Evolutionary conservation across 2,329 filamentous ascomycete species (phyloP), one percentile per base, ranked within the genome.

Genomic region (Colletotrichum spinosum): DNA sequence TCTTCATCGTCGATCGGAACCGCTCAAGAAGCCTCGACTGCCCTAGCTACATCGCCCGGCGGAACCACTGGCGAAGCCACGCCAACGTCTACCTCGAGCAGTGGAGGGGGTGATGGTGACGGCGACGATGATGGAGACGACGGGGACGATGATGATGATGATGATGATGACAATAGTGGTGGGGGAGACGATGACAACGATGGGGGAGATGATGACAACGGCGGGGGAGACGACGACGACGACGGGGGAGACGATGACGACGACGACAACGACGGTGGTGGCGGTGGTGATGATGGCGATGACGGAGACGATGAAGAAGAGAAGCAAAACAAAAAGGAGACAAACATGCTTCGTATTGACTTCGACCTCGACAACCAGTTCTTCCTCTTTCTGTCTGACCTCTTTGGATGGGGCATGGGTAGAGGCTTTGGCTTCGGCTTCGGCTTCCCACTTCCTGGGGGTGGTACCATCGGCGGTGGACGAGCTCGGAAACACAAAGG

Each of bases 321-420:
- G 4, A 13, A 57, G 4, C 46, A 53, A 2, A 34, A 67, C 8
- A 52, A 17, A 9, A 52, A 49, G 10, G 33, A 50, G 45, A 25
- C 35, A 34, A 39, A 53, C 39, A 25, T 25, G 25, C 37, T 64
- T 17, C 45, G 54, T 12, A 45, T 54, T 13, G 55, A 65, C 12
- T 33, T 53, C 33, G 53, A 66, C 17, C 39, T 62, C 5, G 56
- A 60, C 44, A 38, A 55, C 15, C 38, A 35, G 17, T 37, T 55
- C 4, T 4, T 51, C 17, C 12, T 48, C 6, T 42, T 46, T 34
- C 44, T 49, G 37, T 42, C 17, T 4, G 15, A 45, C 39, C 39
- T 64, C 13, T 64, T 64, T 17, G 54, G 45, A 50, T 44, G 44
- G 38, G 55, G 35, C 34, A 34, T 52, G 33, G 15, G 53, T 10